Evolutionary conservation across 2,329 filamentous ascomycete species (phyloP).

Genomic region (Alternaria angustiovoidea): DNA sequence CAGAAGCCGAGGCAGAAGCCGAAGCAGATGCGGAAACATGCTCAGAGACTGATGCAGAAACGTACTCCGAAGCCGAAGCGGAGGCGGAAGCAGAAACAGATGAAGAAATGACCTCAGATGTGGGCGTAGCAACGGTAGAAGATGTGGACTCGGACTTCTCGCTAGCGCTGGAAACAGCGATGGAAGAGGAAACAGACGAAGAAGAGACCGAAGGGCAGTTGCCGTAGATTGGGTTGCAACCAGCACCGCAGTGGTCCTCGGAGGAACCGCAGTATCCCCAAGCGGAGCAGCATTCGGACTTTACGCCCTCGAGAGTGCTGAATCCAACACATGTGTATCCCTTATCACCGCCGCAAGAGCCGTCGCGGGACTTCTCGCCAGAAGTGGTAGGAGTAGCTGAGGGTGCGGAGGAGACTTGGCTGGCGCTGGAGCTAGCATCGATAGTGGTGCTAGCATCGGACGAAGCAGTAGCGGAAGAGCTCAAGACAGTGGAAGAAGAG

Average conservation of each 20-base stretch:
- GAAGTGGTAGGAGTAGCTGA: conserved; percentile 20
- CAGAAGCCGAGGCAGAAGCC: neutral
- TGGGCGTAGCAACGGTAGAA: neutral
- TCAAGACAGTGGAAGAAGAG: conserved; percentile 9
- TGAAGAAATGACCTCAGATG: neutral
- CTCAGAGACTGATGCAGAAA: conserved; percentile 5
- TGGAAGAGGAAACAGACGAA: neutral
- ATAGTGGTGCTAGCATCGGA: conserved; percentile 3
- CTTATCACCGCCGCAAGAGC: conserved; percentile 31
- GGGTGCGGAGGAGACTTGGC: conserved; percentile 14
- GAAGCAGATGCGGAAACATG: conserved; percentile 12
- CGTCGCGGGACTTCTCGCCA: conserved; percentile 25
- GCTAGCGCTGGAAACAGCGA: conserved; percentile 10
- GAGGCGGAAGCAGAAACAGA: conserved; percentile 5
- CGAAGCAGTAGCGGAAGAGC: neutral
- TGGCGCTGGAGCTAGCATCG: conserved; percentile 5
- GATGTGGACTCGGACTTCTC: conserved; percentile 16
- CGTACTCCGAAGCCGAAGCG: neutral
- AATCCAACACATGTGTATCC: conserved; percentile 37
- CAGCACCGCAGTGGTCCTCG: conserved; percentile 36
- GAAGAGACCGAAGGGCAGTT: conserved; percentile 23
- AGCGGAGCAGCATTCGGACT: conserved; percentile 56
- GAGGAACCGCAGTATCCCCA: conserved; percentile 52
- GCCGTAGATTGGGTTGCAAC: conserved; percentile 42
- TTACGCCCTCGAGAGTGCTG: conserved; percentile 24